A percentile compares a stretch with the other conserved stretches of the same genome.
Conservation (phyloP, 305 asterid species). For the Fraxinus sp. region DNA sequence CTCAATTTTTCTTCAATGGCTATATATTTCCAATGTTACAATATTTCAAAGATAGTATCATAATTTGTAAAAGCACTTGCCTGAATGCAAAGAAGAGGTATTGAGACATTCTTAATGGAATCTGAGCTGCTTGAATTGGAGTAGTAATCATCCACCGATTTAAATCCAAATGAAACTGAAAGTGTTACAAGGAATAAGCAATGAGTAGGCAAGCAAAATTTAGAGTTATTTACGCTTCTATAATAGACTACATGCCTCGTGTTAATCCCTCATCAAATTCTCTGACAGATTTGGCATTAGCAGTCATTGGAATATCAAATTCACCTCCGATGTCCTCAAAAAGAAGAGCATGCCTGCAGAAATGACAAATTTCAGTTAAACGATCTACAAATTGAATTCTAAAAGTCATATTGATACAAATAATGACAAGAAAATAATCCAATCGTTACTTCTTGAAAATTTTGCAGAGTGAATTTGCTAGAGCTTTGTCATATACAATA, state of each 20-base stretch:
- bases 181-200: constrained; percentile 19
- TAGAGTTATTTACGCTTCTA: constrained; percentile 21
- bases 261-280: constrained; percentile 92
- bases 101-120: constrained; percentile 62
- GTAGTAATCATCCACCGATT: constrained; percentile 93
- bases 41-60: neutral
- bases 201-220: constrained; percentile 9
- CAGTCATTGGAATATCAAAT: constrained; percentile 70
- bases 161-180: constrained; percentile 94
- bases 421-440: neutral
- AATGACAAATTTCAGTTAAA: constrained; percentile 14
- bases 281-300: constrained; percentile 78
- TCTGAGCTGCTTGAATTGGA: constrained; percentile 90
- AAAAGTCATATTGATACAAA: neutral
- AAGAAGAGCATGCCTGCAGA: constrained; percentile 75
- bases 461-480: constrained; percentile 72
- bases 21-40: neutral
- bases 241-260: constrained; percentile 53
- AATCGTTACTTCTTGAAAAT: constrained; percentile 63
- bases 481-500: constrained; percentile 83
- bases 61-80: constrained; percentile 38
- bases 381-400: constrained; percentile 1
- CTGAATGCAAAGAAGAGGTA: constrained; percentile 93
- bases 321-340: constrained; percentile 89
- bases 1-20: neutral